Percentiles rank a stretch among this genome's conserved stretches.
Conservation (phyloP, 305 asterid species). For the Fraxinus albicans region DNA sequence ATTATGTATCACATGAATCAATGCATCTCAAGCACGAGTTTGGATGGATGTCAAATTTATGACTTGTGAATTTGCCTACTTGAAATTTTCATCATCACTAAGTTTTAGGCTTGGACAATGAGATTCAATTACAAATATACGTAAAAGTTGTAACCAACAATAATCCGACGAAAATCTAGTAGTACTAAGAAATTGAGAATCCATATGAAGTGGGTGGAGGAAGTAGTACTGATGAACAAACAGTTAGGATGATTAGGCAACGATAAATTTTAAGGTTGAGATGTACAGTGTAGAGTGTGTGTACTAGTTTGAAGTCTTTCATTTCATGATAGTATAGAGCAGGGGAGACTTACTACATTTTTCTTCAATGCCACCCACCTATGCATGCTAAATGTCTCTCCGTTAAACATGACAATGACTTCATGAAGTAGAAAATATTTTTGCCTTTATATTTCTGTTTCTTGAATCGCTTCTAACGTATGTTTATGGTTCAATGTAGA, state of each 20-base stretch:
- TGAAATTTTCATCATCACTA: neutral
- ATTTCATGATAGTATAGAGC: neutral
- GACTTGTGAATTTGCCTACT: neutral
- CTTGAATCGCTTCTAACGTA: neutral
- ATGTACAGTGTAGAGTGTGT: neutral
- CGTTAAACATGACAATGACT: neutral
- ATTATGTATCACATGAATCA: neutral
- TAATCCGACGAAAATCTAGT: neutral
- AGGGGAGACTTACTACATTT: neutral
- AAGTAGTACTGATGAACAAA: neutral
- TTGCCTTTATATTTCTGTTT: conserved; percentile 3
- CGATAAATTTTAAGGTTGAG: neutral
- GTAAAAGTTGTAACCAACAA: neutral
- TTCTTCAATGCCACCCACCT: neutral
- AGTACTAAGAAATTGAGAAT: neutral
- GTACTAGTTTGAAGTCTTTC: neutral
- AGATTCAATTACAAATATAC: neutral
- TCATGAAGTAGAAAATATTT: neutral
- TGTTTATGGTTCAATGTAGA: conserved; percentile 39
- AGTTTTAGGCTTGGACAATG: neutral
- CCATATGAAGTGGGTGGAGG: neutral
- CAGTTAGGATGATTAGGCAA: neutral
- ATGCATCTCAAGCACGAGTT: neutral
- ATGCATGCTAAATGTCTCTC: neutral
- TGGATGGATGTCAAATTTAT: neutral